A percentile compares a stretch with the other conserved stretches of the same genome.
phyloP scores from a whole-genome alignment of 164 flowering plant species.

The Chimonanthus salicifolius region DNA sequence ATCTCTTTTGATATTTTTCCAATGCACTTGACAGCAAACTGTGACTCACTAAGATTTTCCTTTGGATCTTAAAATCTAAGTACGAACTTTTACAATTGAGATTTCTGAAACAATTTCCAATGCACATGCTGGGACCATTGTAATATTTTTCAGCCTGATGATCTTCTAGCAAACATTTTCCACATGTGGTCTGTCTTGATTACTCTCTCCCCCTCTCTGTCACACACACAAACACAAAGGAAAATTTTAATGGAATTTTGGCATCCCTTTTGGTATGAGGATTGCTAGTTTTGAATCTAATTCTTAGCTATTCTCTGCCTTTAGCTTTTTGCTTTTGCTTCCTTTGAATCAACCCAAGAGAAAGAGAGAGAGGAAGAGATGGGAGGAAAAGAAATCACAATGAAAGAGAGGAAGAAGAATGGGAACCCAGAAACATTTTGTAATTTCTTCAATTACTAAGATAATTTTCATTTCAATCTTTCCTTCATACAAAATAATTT shows the following conservation, averaged over 20 bases:
- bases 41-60: background rate
- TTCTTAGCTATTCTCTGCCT: background rate
- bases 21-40: too few relatives aligned
- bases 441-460: background rate
- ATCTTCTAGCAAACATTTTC: background rate
- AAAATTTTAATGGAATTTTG: background rate
- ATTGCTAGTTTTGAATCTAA: conserved; percentile 2
- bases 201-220: background rate
- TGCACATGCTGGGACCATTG: background rate
- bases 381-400: too few relatives aligned
- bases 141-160: too few relatives aligned
- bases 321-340: background rate
- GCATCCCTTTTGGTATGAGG: background rate
- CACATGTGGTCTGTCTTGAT: background rate
- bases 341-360: background rate
- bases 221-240: background rate
- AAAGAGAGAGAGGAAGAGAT: background rate
- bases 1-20: background rate
- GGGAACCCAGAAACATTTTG: background rate
- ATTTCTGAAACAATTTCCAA: background rate
- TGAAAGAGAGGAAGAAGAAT: background rate
- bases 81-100: background rate
- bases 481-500: background rate
- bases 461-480: background rate
- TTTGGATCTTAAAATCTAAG: background rate